Conservation (phyloP, 2,329 filamentous ascomycete species). For the Graphium sp. region DNA sequence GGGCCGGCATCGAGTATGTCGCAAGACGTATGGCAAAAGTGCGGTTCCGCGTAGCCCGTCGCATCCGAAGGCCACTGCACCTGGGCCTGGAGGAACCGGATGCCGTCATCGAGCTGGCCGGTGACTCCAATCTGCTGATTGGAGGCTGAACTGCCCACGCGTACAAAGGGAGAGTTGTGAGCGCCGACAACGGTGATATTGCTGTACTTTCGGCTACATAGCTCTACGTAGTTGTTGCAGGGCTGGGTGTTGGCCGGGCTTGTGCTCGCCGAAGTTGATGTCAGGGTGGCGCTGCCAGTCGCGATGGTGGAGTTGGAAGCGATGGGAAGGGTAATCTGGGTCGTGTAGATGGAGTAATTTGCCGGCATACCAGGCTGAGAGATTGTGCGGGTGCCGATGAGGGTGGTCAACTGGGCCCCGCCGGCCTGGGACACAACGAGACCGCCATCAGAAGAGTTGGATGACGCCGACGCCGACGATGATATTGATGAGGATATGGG, state of each 20-base stretch:
- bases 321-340: slow-evolving; percentile 25
- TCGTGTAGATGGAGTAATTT: slow-evolving; percentile 24
- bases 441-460: slow-evolving; percentile 1
- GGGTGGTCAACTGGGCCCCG: too few relatives aligned
- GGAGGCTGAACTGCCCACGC: slow-evolving; percentile 51
- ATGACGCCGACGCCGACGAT: slow-evolving; percentile 1
- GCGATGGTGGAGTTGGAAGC: slow-evolving; percentile 26
- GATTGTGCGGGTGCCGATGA: slow-evolving; percentile 20
- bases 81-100: slow-evolving; percentile 46
- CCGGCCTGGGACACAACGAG: too few relatives aligned
- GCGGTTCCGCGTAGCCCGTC: slow-evolving; percentile 29
- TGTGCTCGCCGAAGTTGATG: slow-evolving; percentile 24
- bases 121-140: slow-evolving; percentile 57
- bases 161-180: slow-evolving; percentile 70
- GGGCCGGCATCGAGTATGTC: slow-evolving; percentile 67
- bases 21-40: slow-evolving; percentile 78
- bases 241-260: slow-evolving; percentile 53
- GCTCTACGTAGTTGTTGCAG: slow-evolving; percentile 65
- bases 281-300: slow-evolving; percentile 20
- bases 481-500: too few relatives aligned
- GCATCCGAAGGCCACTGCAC: slow-evolving; percentile 39
- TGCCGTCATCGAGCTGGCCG: slow-evolving; percentile 61
- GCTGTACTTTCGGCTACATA: slow-evolving; percentile 61
- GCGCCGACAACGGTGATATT: slow-evolving; percentile 66
- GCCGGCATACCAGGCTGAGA: slow-evolving; percentile 20